Evolutionary conservation across 306 rosid species (phyloP).

Genomic region (Carpinus viminea): DNA sequence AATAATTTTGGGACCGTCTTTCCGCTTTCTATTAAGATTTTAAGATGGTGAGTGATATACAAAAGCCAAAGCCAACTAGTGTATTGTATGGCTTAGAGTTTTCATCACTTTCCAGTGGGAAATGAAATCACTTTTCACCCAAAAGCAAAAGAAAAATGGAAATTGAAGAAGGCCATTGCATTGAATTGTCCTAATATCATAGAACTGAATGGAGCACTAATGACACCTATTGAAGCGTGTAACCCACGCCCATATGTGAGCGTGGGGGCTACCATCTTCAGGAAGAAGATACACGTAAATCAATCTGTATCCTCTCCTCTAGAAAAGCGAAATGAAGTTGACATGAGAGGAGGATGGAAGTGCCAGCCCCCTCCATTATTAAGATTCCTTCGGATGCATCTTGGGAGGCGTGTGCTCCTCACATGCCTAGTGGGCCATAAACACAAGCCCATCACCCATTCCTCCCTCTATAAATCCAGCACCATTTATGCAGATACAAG

Average conservation of each 20-base stretch:
- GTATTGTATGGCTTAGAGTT: too few species aligned
- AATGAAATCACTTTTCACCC: too few species aligned
- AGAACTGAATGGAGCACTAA: background rate
- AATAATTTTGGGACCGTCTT: too few species aligned
- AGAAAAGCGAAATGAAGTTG: slow-evolving; percentile 45
- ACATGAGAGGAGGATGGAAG: slow-evolving; percentile 56
- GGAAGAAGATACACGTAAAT: background rate
- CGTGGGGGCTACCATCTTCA: background rate
- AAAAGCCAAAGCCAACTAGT: too few species aligned
- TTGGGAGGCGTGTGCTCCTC: slow-evolving; percentile 38
- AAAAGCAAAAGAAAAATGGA: too few species aligned
- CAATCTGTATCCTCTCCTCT: background rate
- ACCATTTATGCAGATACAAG: slow-evolving; percentile 34
- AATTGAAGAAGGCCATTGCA: background rate
- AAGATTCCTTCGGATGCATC: slow-evolving; percentile 56
- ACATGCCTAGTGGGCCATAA: slow-evolving; percentile 24
- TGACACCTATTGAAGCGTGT: background rate
- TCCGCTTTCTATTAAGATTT: too few species aligned
- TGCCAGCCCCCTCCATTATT: slow-evolving; percentile 42
- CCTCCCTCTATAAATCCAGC: slow-evolving; percentile 57
- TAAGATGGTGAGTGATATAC: background rate
- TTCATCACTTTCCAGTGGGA: too few species aligned
- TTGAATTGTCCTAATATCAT: background rate
- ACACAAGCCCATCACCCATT: background rate
- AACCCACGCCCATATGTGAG: background rate